A percentile compares a stretch with the other conserved stretches of the same genome.
Evolutionary conservation across 208 protist genomes (phyloP).

Genomic region (Wallacemonas rigidus): DNA sequence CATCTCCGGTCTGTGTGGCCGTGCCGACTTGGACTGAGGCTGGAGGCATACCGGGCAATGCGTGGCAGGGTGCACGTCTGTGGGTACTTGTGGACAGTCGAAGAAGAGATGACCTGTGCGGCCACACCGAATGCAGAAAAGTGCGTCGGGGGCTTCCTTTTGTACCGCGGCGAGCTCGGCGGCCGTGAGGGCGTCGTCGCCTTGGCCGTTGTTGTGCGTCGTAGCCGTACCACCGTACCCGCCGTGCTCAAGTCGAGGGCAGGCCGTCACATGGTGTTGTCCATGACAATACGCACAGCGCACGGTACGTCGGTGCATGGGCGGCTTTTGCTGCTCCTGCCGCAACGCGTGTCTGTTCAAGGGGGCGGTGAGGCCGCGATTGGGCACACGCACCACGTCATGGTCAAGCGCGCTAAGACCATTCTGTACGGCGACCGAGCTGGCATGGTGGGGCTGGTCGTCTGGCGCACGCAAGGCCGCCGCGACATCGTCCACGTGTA

Average conservation of each 20-base stretch:
- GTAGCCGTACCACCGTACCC: neutral
- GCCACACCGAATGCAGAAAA: slow-evolving; percentile 79
- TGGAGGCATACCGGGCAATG: slow-evolving; percentile 66
- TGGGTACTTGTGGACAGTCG: slow-evolving; percentile 43
- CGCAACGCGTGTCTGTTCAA: slow-evolving; percentile 50
- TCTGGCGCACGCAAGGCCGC: slow-evolving; percentile 13
- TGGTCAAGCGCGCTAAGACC: neutral
- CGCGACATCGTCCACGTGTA: slow-evolving; percentile 24
- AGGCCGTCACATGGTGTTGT: slow-evolving; percentile 73
- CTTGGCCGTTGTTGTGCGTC: neutral
- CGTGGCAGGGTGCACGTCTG: slow-evolving; percentile 36
- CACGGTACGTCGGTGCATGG: slow-evolving; percentile 56
- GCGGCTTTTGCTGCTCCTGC: slow-evolving; percentile 47
- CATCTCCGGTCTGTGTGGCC: slow-evolving; percentile 39
- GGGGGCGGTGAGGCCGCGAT: slow-evolving; percentile 38
- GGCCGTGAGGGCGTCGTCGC: neutral
- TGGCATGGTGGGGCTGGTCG: too few relatives aligned
- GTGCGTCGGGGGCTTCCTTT: slow-evolving; percentile 6
- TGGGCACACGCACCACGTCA: slow-evolving; percentile 52
- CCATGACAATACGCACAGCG: slow-evolving; percentile 86
- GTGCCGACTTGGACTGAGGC: slow-evolving; percentile 14
- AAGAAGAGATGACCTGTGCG: slow-evolving; percentile 49
- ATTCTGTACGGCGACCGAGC: too few relatives aligned
- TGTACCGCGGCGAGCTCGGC: slow-evolving; percentile 16
- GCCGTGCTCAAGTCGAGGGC: slow-evolving; percentile 40